Conservation (phyloP, 129 eudicot genomes). For the Flaveria ramosissima region DNA sequence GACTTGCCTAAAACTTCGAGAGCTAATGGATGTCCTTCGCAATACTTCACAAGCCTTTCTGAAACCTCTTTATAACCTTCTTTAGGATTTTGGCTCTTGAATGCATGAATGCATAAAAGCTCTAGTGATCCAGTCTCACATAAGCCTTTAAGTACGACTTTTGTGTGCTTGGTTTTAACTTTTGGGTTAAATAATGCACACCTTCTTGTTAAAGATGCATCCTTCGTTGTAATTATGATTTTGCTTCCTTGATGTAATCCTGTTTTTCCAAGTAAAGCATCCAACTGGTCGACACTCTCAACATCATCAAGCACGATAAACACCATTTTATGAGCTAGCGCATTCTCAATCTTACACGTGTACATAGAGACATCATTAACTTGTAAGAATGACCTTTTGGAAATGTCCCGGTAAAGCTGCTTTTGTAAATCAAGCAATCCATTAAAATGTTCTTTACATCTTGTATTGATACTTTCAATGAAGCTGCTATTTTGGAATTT, state of each 20-base stretch:
- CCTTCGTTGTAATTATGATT: conserved; percentile 36
- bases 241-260: conserved; percentile 27
- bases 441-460: neutral
- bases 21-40: conserved; percentile 39
- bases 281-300: conserved; percentile 7
- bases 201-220: neutral
- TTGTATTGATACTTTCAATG: conserved; percentile 15
- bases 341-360: conserved; percentile 18
- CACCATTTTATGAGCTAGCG: conserved; percentile 8
- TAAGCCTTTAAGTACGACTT: conserved; percentile 5
- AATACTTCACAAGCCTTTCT: neutral
- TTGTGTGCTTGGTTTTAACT: conserved; percentile 8
- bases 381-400: neutral
- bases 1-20: conserved; percentile 28
- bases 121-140: conserved; percentile 17
- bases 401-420: conserved; percentile 29
- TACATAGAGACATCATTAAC: conserved; percentile 16
- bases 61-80: conserved; percentile 27
- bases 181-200: neutral
- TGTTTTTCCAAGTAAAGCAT: conserved; percentile 2
- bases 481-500: conserved; percentile 25
- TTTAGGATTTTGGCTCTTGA: conserved; percentile 17
- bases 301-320: conserved; percentile 35
- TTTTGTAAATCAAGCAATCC: conserved; percentile 32
- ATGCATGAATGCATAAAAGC: conserved; percentile 42